Conservation (phyloP, 106 monocot genomes). For the Allium fistulosum region DNA sequence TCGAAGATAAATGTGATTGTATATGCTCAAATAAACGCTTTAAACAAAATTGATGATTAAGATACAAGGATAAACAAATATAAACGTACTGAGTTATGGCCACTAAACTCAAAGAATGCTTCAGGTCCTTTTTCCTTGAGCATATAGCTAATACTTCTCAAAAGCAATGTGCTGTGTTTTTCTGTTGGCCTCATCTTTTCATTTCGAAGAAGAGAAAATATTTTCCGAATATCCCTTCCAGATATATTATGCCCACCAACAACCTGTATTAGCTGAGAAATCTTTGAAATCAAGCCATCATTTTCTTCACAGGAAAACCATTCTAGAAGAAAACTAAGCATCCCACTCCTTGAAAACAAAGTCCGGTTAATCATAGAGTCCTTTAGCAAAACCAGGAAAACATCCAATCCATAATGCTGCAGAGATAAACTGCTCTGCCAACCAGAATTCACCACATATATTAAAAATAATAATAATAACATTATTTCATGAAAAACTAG, state of each 20-base stretch:
- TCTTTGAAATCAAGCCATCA: constrained; percentile 46
- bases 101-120: constrained; percentile 93
- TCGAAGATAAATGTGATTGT: no score
- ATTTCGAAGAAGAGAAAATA: constrained; percentile 82
- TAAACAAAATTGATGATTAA: no score
- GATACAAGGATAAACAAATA: background rate
- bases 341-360: constrained; percentile 71
- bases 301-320: constrained; percentile 71
- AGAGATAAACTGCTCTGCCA: constrained; percentile 83
- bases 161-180: constrained; percentile 60
- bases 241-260: constrained; percentile 94
- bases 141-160: constrained; percentile 64
- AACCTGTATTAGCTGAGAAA: constrained; percentile 72
- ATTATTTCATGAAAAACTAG: background rate
- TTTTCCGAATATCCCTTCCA: constrained; percentile 90
- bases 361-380: constrained; percentile 78
- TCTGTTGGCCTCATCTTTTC: constrained; percentile 47
- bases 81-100: constrained; percentile 70
- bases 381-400: constrained; percentile 58
- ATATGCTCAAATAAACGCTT: no score
- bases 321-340: constrained; percentile 90
- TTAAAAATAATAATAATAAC: background rate
- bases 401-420: constrained; percentile 80
- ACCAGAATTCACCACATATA: constrained; percentile 22
- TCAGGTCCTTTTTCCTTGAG: constrained; percentile 92